Percentiles rank a stretch among this genome's conserved stretches.
Evolutionary conservation across 768 basidiomycete species (phyloP).

Genomic region (Pleurotus giganteus): DNA sequence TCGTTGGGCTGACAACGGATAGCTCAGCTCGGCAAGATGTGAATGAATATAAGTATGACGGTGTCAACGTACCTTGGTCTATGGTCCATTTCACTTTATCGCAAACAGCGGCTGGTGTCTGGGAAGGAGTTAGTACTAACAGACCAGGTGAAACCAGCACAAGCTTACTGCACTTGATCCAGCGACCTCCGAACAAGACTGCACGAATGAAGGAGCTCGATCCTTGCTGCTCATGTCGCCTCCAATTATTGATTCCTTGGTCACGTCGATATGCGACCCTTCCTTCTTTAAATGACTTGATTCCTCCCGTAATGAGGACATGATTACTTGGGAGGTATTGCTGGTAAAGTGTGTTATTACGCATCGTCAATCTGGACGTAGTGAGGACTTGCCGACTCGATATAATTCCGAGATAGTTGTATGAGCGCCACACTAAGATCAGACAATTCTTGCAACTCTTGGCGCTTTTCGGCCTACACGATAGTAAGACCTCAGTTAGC

Average conservation of each 20-base stretch:
- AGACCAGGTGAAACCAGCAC: no score
- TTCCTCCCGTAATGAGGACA: background rate
- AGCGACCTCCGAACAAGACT: background rate
- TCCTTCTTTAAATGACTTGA: background rate
- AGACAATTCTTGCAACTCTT: conserved; percentile 5
- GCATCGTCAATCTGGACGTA: background rate
- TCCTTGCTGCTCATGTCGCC: background rate
- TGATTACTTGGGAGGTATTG: background rate
- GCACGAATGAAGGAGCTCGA: background rate
- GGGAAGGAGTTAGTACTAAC: background rate
- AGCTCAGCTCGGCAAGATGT: background rate
- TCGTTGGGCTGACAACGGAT: background rate
- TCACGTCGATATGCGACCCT: background rate
- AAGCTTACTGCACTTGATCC: no score
- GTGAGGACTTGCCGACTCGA: background rate
- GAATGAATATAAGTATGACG: no score
- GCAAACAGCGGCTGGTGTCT: background rate
- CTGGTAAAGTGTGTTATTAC: background rate
- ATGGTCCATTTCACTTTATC: background rate
- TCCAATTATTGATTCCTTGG: background rate
- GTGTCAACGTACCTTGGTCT: background rate
- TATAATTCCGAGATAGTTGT: background rate
- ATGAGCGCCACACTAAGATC: conserved; percentile 2
- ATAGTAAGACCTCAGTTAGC: background rate
- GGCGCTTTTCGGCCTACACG: background rate